These are phyloP conservation scores for Acrodontium crateriforme DNA, from an alignment of 2,329 filamentous ascomycete species.

Conservation along the genomic window DNA sequence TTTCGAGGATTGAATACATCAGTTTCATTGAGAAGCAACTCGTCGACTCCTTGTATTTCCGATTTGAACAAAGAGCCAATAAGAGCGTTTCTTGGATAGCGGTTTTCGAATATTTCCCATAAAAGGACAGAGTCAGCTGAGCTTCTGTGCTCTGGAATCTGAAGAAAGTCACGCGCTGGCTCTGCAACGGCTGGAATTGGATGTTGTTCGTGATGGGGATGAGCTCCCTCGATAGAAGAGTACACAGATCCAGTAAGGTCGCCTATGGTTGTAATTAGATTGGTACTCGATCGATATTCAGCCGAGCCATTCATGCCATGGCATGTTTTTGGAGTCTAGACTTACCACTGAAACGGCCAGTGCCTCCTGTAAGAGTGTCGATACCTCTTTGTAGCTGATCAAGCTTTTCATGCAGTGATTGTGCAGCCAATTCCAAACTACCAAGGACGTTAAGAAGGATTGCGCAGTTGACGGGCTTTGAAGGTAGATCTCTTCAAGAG, in stretches of 20 bases:
- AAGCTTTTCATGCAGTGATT: constrained; percentile 6
- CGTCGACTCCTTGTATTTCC: not conserved
- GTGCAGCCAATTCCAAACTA: constrained; percentile 7
- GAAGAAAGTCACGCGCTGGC: constrained; percentile 10
- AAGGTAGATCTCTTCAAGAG: no score
- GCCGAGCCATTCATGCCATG: no score
- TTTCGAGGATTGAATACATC: constrained; percentile 1
- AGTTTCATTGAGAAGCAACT: not conserved
- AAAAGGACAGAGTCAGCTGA: constrained; percentile 16
- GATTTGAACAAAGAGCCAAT: constrained; percentile 10
- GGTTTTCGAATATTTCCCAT: constrained; percentile 16
- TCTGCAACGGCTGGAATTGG: no score
- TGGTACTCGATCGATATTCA: no score
- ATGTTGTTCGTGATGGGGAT: no score
- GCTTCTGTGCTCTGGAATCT: constrained; percentile 15
- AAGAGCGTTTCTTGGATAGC: constrained; percentile 10
- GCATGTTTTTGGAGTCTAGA: no score
- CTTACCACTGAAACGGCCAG: no score
- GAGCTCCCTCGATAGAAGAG: no score
- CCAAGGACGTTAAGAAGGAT: no score
- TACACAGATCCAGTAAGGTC: no score
- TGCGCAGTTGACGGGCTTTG: no score
- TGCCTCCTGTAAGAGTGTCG: constrained; percentile 2
- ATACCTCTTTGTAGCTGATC: constrained; percentile 6
- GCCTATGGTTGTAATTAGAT: no score